These are phyloP conservation scores for Ascochyta clinopodiicola DNA, from an alignment of 2,329 filamentous ascomycete species.

Conservation along the genomic window DNA sequence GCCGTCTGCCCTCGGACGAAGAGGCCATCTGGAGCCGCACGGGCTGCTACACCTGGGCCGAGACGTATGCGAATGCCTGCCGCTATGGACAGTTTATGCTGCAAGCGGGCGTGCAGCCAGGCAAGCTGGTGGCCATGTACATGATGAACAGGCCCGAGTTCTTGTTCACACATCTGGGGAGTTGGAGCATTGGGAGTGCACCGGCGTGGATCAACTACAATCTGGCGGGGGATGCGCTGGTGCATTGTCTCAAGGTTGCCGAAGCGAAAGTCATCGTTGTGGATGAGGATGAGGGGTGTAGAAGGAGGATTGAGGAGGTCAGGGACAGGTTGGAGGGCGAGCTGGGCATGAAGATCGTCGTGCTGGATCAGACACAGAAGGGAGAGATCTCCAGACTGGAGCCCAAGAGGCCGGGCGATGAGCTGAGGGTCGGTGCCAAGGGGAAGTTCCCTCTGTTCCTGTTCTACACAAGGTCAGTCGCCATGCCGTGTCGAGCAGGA, in stretches of 20 bases:
- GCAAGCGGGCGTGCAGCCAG: slow-evolving; percentile 61
- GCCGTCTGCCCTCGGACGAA: slow-evolving; percentile 56
- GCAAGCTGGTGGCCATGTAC: slow-evolving; percentile 70
- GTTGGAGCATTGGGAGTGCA: slow-evolving; percentile 70
- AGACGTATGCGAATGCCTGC: slow-evolving; percentile 50
- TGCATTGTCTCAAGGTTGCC: slow-evolving; percentile 70
- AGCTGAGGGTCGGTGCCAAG: slow-evolving; percentile 60
- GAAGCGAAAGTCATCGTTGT: slow-evolving; percentile 56
- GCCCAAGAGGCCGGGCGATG: slow-evolving; percentile 61
- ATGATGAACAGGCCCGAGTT: slow-evolving; percentile 73
- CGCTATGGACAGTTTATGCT: slow-evolving; percentile 47
- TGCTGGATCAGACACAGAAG: slow-evolving; percentile 59
- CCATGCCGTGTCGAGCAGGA: background rate
- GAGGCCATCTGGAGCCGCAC: slow-evolving; percentile 72
- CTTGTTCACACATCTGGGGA: slow-evolving; percentile 68
- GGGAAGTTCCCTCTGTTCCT: slow-evolving; percentile 65
- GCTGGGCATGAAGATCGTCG: slow-evolving; percentile 64
- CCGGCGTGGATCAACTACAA: slow-evolving; percentile 77
- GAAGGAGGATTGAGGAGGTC: slow-evolving; percentile 63
- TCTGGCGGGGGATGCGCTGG: slow-evolving; percentile 65
- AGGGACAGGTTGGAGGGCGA: slow-evolving; percentile 57
- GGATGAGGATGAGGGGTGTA: slow-evolving; percentile 57
- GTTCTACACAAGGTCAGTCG: slow-evolving; percentile 69
- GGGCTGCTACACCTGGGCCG: slow-evolving; percentile 53
- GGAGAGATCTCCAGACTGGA: slow-evolving; percentile 57